Base-by-base conservation (phyloP, 306 rosid species). In the Morella rubra region DNA sequence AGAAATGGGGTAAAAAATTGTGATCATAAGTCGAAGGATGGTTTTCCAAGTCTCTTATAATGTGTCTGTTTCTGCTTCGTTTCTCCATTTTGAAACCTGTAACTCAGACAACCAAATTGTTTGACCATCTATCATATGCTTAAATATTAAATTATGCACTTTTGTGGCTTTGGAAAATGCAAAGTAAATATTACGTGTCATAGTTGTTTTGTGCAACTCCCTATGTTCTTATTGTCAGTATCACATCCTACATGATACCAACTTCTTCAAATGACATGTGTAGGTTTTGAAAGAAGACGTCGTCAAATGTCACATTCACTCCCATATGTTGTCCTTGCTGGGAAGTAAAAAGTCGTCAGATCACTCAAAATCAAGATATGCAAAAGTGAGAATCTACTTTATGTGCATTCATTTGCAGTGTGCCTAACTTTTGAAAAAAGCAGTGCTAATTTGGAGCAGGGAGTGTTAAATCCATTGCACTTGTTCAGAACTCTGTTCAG, bases 281-380 rank as follows among this genome's bases (percentile, higher is more conserved):
- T 72, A 94, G 97, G 91, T 94, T 74, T 74, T 94, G 81, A 81
- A 86, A 10, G 95, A 90, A 86, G 97, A 92, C 86, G 81, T 89
- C 52, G 76, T 87, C 77, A 94, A 87, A 89, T 89, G 96, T 73
- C 97, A 90, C 67, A 81, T 90, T 82, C 90, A 79, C 72, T 88
- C 95, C 32, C 90, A 83, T 70, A 77, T 91, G 87, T 79, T 76
- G 59, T 87, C 93, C 1, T 73, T 85, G 62, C 51, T 90, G 75
- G 86, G 62, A 70, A 81, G 84, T 80, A 68, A 41, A 60, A 76
- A 77, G 76, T 64, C 77, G 24, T 65, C 45, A 54, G 77, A 82
- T 47, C 70, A 18, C 1, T n/a, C 79, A 76, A 83, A 82, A 73
- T 80, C 88, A 77, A 85, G 90, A 84, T 61, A 24, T 65, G 91